Base-by-base conservation (phyloP, 129 eudicot genomes). In the Flaveria robusta region DNA sequence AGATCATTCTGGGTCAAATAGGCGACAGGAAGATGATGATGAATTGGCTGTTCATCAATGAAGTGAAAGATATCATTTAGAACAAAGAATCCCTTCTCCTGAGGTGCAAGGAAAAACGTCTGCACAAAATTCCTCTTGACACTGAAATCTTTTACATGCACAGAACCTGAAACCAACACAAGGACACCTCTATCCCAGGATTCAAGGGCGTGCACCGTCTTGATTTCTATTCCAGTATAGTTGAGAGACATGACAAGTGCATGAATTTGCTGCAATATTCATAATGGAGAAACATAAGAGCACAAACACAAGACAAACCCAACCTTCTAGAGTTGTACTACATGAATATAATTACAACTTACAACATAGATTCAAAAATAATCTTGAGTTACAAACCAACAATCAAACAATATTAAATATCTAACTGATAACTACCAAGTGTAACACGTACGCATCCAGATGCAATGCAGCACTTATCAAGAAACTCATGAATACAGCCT, bases 121-220 rank as follows among this genome's bases (percentile, higher is more conserved):
- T 95, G 92, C 76, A 82, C 91, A 71, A 95, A 91, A 49, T 74
- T 89, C 83, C 96, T 89, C 73, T 88, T 85, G 58, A 83, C 74
- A 72, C 24, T 85, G 79, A 81, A 88, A 71, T 83, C 87, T 81
- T 85, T 87, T 23, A 71, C 19, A 66, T 79, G 85, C 74, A 87
- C 88, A 13, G 91, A 83, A 70, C 98, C 98, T 3, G 91, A 81
- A 76, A 88, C 98, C 83, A 91, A 66, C 65, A 91, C 89, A 16
- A 94, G 85, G 63, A 94, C 91, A 73, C 98, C 97, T 39, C 90
- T 85, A 84, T 77, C 86, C 96, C 91, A 91, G 4, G 98, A 94
- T 74, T 91, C 96, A 6, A 91, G 85, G 55, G 96, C 85, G 72
- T 88, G 87, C 43, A 88, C 87, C 31, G 92, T 84, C 85, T 85